Conservation (phyloP, 192 early-diverging fungal species). For the Coemansia sp. region DNA sequence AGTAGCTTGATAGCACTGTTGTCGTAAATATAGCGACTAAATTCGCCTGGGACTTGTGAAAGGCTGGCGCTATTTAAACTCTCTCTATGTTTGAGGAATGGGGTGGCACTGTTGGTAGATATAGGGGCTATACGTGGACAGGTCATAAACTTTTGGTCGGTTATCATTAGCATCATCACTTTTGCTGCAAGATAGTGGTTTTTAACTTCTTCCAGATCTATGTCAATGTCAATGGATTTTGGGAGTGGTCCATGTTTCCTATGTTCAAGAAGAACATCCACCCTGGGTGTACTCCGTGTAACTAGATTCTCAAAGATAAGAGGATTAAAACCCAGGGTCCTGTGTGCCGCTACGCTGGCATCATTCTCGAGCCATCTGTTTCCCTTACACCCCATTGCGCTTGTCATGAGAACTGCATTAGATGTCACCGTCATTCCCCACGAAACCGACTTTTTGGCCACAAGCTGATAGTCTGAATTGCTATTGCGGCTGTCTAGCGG, state of each 20-base stretch:
- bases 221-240: neutral
- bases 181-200: neutral
- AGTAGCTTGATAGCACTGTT: neutral
- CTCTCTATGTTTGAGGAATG: neutral
- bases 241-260: neutral
- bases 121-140: neutral
- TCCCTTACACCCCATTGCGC: too few relatives aligned
- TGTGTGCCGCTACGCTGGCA: neutral
- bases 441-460: neutral
- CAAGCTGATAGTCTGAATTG: constrained; percentile 12
- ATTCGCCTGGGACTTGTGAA: neutral
- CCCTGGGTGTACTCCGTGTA: neutral
- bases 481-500: neutral
- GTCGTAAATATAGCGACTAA: neutral
- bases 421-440: constrained; percentile 14
- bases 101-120: too few relatives aligned
- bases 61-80: neutral
- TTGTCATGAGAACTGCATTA: neutral
- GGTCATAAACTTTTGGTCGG: neutral
- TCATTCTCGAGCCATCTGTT: neutral
- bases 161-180: neutral
- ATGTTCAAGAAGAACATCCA: neutral
- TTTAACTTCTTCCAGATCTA: neutral
- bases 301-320: neutral
- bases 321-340: neutral